phyloP scores from a whole-genome alignment of 2,329 filamentous ascomycete species.

The Calonectria hawksworthii region DNA sequence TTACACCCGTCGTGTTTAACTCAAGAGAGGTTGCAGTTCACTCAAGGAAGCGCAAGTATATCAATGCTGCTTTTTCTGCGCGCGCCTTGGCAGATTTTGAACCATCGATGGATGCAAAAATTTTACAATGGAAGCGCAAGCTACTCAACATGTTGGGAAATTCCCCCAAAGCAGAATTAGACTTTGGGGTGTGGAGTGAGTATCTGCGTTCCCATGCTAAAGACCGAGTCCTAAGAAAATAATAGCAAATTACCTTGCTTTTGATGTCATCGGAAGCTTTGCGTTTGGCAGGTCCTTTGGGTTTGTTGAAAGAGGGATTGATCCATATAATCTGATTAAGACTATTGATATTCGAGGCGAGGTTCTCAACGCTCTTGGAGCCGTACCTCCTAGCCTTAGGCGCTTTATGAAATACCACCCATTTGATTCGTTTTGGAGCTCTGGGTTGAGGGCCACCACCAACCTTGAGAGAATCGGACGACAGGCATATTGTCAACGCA shows the following conservation, averaged over 20 bases:
- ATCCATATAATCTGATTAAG: background rate
- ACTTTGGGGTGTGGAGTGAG: conserved; percentile 1
- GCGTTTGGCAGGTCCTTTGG: background rate
- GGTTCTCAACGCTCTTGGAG: background rate
- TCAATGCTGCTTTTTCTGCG: background rate
- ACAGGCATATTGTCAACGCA: background rate
- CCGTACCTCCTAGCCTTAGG: background rate
- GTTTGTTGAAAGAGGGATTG: background rate
- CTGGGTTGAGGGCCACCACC: background rate
- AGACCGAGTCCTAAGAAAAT: background rate
- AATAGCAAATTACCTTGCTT: background rate
- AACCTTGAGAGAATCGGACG: background rate
- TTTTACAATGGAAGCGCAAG: background rate
- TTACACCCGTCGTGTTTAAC: background rate
- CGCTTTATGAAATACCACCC: background rate
- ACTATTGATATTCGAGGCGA: background rate
- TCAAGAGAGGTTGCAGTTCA: background rate
- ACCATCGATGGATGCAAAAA: background rate
- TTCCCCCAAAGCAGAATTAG: background rate
- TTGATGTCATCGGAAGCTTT: background rate
- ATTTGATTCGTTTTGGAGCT: background rate
- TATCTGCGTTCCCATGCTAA: background rate
- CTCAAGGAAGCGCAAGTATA: background rate
- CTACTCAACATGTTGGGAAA: background rate
- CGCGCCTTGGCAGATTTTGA: background rate